Evolutionary conservation across 1,139 yeast species (phyloP), one percentile per base, ranked within the genome.

Genomic region (Yamadazyma membranifaciens): DNA sequence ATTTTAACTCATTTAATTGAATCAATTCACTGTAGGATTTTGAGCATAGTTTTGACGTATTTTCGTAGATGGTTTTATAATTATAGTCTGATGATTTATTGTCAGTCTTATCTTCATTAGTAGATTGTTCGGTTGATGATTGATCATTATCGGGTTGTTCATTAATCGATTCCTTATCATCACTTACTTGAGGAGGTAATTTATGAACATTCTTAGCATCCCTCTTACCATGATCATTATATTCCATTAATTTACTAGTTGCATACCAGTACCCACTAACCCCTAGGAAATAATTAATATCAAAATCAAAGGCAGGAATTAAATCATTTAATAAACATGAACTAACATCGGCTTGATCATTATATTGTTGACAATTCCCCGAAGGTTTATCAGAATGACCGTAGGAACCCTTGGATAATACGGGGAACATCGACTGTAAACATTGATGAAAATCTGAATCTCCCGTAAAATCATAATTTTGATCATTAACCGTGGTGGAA

Each of bases 211-310:
- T 45, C 29, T 37, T 41, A 2, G 30, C 29, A 10, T 35, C 39
- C 12, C 39, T 25, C 17, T 34, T 48, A 34, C 49, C 42, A 33
- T 26, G 32, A 15, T 40, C 20, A 12, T 39, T 29, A 41, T 67
- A 63, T 2, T 63, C 57, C 31, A 69, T 59, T 3, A 81, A 65
- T 28, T 69, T 71, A 17, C 75, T 73, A 9, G 83, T 68, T 3
- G 88, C 79, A 56, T 85, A 86, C 87, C 89, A 86, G 60, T 84
- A 86, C 33, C 89, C 95, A 51, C 89, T 82, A 2, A 87, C 88
- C 0, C 94, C 95, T 25, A 83, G 73, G 47, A 86, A 86, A 48
- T 80, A 82, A 49, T 81, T 80, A 31, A 79, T 65, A 40, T 75
- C 81, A 50, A 85, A 81, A 50, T 83, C 87, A 60, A 87, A 80